Conservation (phyloP, 2,329 filamentous ascomycete genomes). For the Fusarium lyarnte region DNA sequence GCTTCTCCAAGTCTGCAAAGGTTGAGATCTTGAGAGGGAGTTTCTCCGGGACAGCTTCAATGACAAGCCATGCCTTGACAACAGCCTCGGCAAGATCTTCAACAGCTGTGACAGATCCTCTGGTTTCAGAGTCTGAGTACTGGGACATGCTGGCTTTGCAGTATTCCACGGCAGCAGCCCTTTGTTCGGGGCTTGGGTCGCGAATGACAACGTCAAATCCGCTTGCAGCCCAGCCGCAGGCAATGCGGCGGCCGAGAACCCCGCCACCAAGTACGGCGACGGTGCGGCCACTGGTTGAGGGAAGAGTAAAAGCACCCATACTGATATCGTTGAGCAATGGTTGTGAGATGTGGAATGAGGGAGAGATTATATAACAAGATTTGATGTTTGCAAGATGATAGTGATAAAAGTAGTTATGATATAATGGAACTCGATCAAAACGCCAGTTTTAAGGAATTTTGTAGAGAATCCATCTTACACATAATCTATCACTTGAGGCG, state of each 20-base stretch:
- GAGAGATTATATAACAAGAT: no score
- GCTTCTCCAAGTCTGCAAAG: conserved; percentile 1
- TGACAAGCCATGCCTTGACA: conserved; percentile 3
- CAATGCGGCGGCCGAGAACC: neutral
- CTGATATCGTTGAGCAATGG: accelerated
- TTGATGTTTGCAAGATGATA: no score
- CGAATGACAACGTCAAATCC: conserved; percentile 10
- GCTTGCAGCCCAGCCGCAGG: conserved; percentile 15
- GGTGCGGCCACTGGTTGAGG: neutral
- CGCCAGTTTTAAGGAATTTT: no score
- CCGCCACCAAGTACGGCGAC: conserved; percentile 4
- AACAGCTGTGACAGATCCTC: neutral
- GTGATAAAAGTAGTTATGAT: neutral
- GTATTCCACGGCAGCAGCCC: neutral
- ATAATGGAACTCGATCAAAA: neutral
- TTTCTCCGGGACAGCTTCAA: conserved; percentile 7
- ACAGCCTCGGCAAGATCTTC: neutral
- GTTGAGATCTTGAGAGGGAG: conserved; percentile 12
- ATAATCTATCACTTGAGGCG: neutral
- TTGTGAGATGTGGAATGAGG: accelerated
- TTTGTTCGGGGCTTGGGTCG: conserved; percentile 6
- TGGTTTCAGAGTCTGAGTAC: neutral
- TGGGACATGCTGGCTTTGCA: neutral
- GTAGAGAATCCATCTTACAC: neutral
- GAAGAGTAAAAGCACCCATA: neutral